A percentile compares a stretch with the other conserved stretches of the same genome.
Conservation (phyloP, 768 basidiomycete species). For the Leucosporidium yakuticum region DNA sequence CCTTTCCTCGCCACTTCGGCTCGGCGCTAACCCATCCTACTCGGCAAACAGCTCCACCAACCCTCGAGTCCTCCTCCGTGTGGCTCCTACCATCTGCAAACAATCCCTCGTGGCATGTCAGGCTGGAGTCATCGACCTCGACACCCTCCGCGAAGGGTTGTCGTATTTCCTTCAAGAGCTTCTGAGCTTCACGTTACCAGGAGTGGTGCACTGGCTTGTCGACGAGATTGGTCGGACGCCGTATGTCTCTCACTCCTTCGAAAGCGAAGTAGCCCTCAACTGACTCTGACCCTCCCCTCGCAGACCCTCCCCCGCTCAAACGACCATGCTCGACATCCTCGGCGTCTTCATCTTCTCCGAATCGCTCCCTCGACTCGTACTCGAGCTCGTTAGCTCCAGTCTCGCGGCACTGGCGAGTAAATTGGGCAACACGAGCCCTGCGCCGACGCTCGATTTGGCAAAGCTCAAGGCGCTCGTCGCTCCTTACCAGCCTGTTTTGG, state of each 20-base stretch:
- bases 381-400: slow-evolving; percentile 17
- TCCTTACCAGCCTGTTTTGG: not conserved
- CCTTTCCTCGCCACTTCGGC: not conserved
- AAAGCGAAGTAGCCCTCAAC: not conserved
- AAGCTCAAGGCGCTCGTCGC: not conserved
- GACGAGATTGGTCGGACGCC: slow-evolving; percentile 42
- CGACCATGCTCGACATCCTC: slow-evolving; percentile 25
- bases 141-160: slow-evolving; percentile 44
- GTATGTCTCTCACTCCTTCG: slow-evolving; percentile 33
- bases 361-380: slow-evolving; percentile 7
- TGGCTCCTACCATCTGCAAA: slow-evolving; percentile 44
- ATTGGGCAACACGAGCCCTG: not conserved
- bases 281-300: not conserved
- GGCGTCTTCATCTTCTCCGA: slow-evolving; percentile 23
- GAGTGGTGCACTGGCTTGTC: slow-evolving; percentile 43
- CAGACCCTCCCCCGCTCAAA: slow-evolving; percentile 6
- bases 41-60: slow-evolving; percentile 39
- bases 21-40: not conserved
- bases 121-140: slow-evolving; percentile 42
- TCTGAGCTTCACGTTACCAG: slow-evolving; percentile 45
- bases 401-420: not conserved
- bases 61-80: slow-evolving; percentile 41
- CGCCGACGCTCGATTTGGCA: not conserved
- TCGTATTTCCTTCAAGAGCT: slow-evolving; percentile 47
- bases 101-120: slow-evolving; percentile 43